Evolutionary conservation across 208 protist genomes (phyloP).

Genomic region (Wallacemonas rigidus): DNA sequence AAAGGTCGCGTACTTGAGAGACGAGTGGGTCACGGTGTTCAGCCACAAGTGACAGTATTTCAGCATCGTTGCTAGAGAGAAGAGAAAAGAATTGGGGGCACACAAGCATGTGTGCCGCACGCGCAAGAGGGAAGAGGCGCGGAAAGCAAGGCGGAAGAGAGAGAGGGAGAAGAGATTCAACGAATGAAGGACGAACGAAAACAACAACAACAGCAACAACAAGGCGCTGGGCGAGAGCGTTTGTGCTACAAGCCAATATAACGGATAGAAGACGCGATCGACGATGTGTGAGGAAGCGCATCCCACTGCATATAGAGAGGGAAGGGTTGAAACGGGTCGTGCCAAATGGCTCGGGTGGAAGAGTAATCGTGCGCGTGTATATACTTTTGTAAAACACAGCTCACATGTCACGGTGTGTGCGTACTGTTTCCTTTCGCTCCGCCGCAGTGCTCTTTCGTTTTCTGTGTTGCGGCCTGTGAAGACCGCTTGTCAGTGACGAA

Average conservation of each 20-base stretch:
- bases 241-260: too few species aligned
- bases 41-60: slow-evolving; percentile 7
- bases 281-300: too few species aligned
- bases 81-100: neutral
- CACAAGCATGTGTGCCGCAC: neutral
- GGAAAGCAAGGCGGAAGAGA: neutral
- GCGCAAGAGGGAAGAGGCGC: slow-evolving; percentile 5
- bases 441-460: neutral
- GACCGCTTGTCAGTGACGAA: neutral
- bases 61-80: slow-evolving; percentile 25
- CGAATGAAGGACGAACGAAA: too few species aligned
- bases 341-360: too few species aligned
- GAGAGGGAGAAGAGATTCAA: too few species aligned
- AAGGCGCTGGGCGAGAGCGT: too few species aligned
- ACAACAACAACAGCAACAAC: too few species aligned
- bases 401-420: neutral
- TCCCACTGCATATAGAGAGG: too few species aligned
- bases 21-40: slow-evolving; percentile 23
- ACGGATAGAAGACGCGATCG: too few species aligned
- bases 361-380: too few species aligned
- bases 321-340: too few species aligned
- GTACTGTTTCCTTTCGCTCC: neutral
- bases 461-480: neutral
- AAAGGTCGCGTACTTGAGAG: slow-evolving; percentile 30
- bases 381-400: too few species aligned